These are phyloP conservation scores for Russula abietina DNA, from an alignment of 768 basidiomycete genomes.

Conservation along the genomic window DNA sequence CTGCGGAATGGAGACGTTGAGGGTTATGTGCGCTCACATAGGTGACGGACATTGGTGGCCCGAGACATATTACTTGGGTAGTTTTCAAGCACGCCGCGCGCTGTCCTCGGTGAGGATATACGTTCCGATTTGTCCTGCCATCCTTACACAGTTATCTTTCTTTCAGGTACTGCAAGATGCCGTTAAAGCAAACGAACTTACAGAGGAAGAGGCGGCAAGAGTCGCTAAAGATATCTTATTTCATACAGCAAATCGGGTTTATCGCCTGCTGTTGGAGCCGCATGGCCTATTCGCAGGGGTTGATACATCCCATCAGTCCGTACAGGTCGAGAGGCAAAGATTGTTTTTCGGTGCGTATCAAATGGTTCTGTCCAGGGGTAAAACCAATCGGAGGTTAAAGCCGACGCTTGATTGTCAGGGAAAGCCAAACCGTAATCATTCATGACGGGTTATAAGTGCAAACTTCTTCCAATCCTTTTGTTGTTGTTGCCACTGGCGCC, in stretches of 20 bases:
- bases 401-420: too few species aligned
- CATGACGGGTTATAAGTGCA: too few species aligned
- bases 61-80: constrained; percentile 66
- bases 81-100: constrained; percentile 54
- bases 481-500: background rate
- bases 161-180: constrained; percentile 51
- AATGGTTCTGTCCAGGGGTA: background rate
- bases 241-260: constrained; percentile 59
- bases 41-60: constrained; percentile 74
- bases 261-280: constrained; percentile 47
- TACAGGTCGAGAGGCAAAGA: background rate
- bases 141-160: background rate
- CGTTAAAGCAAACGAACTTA: constrained; percentile 45
- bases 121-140: background rate
- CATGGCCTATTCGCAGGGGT: background rate
- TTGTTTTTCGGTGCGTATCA: background rate
- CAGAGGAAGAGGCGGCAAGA: constrained; percentile 46
- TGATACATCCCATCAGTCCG: background rate
- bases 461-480: too few species aligned
- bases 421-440: too few species aligned
- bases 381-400: too few species aligned
- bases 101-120: constrained; percentile 46
- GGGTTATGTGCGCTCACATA: constrained; percentile 23
- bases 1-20: background rate
- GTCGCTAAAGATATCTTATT: constrained; percentile 57